Evolutionary conservation across 352 stramenopile genomes (phyloP).

Genomic region (Pythium utonaiense): DNA sequence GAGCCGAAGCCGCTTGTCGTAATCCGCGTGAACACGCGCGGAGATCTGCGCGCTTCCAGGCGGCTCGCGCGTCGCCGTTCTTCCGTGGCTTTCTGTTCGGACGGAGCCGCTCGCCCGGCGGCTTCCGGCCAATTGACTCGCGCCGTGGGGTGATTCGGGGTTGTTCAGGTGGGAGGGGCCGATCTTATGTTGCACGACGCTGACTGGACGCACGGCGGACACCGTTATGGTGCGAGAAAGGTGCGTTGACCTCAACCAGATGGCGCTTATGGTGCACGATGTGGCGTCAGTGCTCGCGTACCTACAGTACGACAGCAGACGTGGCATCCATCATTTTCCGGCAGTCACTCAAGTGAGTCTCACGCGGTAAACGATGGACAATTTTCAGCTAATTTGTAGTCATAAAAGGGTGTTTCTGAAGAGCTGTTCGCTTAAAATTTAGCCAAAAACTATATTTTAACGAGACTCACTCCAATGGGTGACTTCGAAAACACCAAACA

Average conservation of each 20-base stretch:
- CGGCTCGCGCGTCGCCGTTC: background rate
- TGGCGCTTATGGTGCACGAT: conserved; percentile 1
- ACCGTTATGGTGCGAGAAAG: background rate
- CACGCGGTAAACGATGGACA: too few species aligned
- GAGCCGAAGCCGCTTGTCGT: background rate
- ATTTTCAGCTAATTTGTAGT: too few species aligned
- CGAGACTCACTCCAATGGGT: too few species aligned
- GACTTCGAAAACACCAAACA: too few species aligned
- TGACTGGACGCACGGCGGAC: background rate
- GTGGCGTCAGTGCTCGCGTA: background rate
- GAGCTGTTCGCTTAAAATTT: too few species aligned
- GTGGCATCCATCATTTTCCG: background rate
- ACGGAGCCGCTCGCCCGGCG: background rate
- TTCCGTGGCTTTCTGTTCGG: conserved; percentile 6
- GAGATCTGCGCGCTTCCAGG: background rate
- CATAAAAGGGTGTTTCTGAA: too few species aligned
- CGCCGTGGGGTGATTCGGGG: background rate
- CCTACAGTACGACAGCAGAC: background rate
- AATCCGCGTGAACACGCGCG: background rate
- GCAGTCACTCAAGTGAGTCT: background rate
- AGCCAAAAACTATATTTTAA: too few species aligned
- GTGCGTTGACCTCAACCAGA: background rate
- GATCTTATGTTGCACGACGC: background rate
- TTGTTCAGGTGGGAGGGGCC: background rate
- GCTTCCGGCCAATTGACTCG: background rate